Evolutionary conservation across 352 stramenopile genomes (phyloP).

Genomic region (Paralagenidium karlingii): DNA sequence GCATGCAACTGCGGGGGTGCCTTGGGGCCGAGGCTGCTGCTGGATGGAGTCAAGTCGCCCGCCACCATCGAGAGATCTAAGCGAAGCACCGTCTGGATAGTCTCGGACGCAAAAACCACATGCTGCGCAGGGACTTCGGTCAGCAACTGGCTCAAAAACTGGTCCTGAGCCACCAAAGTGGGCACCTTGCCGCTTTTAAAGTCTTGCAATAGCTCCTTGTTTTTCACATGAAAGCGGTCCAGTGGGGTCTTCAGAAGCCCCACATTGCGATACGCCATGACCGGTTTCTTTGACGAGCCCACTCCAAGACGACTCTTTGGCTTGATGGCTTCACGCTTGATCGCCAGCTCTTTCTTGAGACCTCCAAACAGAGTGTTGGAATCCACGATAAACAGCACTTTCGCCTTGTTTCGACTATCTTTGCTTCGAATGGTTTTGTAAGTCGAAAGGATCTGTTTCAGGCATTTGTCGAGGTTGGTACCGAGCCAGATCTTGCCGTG

Average conservation of each 20-base stretch:
- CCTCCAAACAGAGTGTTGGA: constrained; percentile 35
- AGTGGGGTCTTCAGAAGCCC: constrained; percentile 59
- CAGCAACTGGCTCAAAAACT: constrained; percentile 54
- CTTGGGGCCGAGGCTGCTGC: too few species aligned
- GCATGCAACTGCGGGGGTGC: too few species aligned
- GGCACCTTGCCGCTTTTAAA: constrained; percentile 51
- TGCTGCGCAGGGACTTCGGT: constrained; percentile 35
- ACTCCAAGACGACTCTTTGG: constrained; percentile 41
- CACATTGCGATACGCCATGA: constrained; percentile 38
- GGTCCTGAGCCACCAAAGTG: constrained; percentile 43
- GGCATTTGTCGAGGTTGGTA: constrained; percentile 31
- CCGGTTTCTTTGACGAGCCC: constrained; percentile 26
- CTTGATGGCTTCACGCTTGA: constrained; percentile 38
- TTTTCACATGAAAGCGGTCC: constrained; percentile 49
- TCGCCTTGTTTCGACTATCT: constrained; percentile 51
- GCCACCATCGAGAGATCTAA: constrained; percentile 27
- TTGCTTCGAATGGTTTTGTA: constrained; percentile 36
- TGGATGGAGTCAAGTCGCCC: too few species aligned
- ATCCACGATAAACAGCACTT: constrained; percentile 50
- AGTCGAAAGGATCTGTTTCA: constrained; percentile 17
- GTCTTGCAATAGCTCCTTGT: constrained; percentile 36
- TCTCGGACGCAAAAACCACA: constrained; percentile 47
- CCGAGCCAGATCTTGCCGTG: constrained; percentile 27
- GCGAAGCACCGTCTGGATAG: constrained; percentile 19
- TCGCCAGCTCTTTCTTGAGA: constrained; percentile 40